A percentile compares a stretch with the other conserved stretches of the same genome.
Evolutionary conservation across 2,329 filamentous ascomycete species (phyloP).

Genomic region (Exophiala aquamarina): DNA sequence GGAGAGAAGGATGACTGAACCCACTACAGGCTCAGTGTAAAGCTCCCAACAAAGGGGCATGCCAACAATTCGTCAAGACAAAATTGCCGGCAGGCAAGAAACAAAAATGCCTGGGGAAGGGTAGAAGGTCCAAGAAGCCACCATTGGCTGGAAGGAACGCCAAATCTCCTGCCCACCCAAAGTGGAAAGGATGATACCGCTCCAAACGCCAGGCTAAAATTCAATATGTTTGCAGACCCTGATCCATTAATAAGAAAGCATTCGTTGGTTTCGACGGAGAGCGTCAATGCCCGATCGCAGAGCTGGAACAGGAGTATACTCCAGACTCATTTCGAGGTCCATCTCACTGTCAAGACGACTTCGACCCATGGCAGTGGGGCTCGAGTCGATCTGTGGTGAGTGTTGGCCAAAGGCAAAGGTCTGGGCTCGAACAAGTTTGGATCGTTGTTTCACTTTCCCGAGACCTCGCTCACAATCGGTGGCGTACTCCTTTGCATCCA

Average conservation of each 20-base stretch:
- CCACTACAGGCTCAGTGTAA: slow-evolving; percentile 3
- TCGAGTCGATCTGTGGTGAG: slow-evolving; percentile 60
- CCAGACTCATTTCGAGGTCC: slow-evolving; percentile 27
- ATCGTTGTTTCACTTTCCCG: slow-evolving; percentile 85
- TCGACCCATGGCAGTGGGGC: slow-evolving; percentile 55
- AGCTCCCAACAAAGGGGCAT: slow-evolving; percentile 1
- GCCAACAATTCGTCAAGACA: slow-evolving; percentile 13
- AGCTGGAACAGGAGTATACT: slow-evolving; percentile 26
- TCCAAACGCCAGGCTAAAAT: slow-evolving; percentile 28
- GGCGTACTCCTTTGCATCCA: slow-evolving; percentile 89
- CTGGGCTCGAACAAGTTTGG: slow-evolving; percentile 81
- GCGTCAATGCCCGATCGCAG: slow-evolving; percentile 18
- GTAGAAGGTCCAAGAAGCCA: slow-evolving; percentile 1
- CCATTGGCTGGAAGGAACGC: too few relatives aligned
- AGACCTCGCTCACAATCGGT: slow-evolving; percentile 92
- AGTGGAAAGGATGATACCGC: slow-evolving; percentile 10
- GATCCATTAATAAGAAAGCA: slow-evolving; percentile 26
- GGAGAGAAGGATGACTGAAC: not conserved
- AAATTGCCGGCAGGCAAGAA: slow-evolving; percentile 11
- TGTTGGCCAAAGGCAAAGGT: slow-evolving; percentile 93
- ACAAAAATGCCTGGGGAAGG: slow-evolving; percentile 5
- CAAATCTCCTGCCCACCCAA: slow-evolving; percentile 2
- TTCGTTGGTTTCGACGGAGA: slow-evolving; percentile 24
- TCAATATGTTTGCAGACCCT: slow-evolving; percentile 11
- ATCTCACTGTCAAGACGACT: slow-evolving; percentile 26